A percentile compares a stretch with the other conserved stretches of the same genome.
phyloP scores from a whole-genome alignment of 2,329 filamentous ascomycete genomes.

The Hypoxylon sp. region DNA sequence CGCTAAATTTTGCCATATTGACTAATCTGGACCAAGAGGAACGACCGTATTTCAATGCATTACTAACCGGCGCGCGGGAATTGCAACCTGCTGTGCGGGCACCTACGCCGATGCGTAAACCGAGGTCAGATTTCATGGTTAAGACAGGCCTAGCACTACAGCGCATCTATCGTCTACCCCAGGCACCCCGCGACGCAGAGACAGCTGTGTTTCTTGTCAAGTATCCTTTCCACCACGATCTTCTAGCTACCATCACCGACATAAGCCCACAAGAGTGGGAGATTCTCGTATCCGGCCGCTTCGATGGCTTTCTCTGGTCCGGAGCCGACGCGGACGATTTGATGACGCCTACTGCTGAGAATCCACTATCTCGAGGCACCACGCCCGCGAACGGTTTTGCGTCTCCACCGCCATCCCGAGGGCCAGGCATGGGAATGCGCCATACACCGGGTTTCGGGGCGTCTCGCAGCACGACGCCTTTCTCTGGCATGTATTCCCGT shows the following conservation, averaged over 20 bases:
- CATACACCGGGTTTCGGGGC: conserved; percentile 59
- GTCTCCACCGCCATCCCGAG: conserved; percentile 58
- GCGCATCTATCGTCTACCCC: conserved; percentile 82
- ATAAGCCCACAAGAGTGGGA: conserved; percentile 97
- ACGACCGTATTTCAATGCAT: conserved; percentile 84
- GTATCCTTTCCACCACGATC: conserved; percentile 84
- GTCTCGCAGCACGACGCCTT: conserved; percentile 65
- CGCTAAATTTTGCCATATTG: conserved; percentile 91
- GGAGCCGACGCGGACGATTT: conserved; percentile 79
- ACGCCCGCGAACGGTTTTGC: conserved; percentile 69
- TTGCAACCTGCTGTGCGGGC: conserved; percentile 72
- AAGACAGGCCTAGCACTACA: conserved; percentile 85
- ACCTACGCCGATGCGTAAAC: conserved; percentile 77
- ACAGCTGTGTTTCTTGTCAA: conserved; percentile 88
- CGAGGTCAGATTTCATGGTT: conserved; percentile 80
- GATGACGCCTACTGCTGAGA: conserved; percentile 59
- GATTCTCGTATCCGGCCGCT: conserved; percentile 91
- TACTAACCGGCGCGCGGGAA: conserved; percentile 75
- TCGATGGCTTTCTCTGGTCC: conserved; percentile 96
- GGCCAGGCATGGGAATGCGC: conserved; percentile 58
- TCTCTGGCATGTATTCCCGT: conserved; percentile 67
- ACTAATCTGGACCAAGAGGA: conserved; percentile 85
- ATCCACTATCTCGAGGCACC: conserved; percentile 63
- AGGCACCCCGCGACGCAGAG: conserved; percentile 86
- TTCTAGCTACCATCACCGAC: conserved; percentile 87